Base-by-base conservation (phyloP, 805 yeast species). In the Priceomyces medius region DNA sequence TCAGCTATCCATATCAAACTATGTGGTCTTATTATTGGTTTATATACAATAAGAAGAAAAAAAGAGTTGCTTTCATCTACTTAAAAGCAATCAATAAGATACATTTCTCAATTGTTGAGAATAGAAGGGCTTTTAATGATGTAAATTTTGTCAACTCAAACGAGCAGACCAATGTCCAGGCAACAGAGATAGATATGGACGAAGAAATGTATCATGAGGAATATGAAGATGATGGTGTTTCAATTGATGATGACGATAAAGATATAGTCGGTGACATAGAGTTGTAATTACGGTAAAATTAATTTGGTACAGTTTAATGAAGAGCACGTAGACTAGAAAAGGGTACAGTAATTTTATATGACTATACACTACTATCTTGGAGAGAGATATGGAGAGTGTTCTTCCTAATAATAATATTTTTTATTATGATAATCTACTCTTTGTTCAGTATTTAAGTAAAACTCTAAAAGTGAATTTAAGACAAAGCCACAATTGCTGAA, bases 1-100 rank as follows among this genome's bases (percentile, higher is more conserved):
- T 70, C 40, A 66, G 66, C 37, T 64, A 66, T 44, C 76, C 76
- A 1, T 68, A 68, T 46, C 74, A 70, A 50, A 66, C 74, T 2
- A 61, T 70, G 68, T 87, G 93, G 93, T 79, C 85, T 18, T 69
- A 83, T 58, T 87, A 88, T 76, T 91, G 95, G 84, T 93, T 93
- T 61, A 80, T 91, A 34, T 89, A 85, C 66, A 93, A 89, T 67
- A 91, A 88, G 64, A 85, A 87, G 56, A 79, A 85, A 66, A 91
- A 91, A 66, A 78, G 98, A 48, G 98, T 93, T 2, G 88, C 95
- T 1, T 91, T 85, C 59, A 60, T 93, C 13, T 86, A 87, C 52
- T 66, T 93, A 47, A 81, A 80, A 3, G 76, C 73, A 1, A 63
- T 70, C 41, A 70, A 70, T 42, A 64, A 66, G 35, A 50, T 65